Evolutionary conservation across 805 yeast species (phyloP).

Genomic region (Saturnispora sanitii): DNA sequence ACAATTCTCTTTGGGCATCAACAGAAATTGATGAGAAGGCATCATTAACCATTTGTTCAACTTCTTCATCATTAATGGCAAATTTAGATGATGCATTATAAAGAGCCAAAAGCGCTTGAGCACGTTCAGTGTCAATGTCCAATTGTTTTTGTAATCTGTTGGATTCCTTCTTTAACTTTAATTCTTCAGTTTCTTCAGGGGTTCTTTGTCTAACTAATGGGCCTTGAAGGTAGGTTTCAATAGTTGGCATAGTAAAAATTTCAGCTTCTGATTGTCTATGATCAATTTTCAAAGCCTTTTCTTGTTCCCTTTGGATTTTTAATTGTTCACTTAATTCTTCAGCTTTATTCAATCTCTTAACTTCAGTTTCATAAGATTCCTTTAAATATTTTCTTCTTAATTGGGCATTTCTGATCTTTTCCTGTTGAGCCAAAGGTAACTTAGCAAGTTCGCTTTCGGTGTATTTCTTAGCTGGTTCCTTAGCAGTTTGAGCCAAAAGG

Average conservation of each 20-base stretch:
- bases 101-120: conserved; percentile 52
- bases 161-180: conserved; percentile 51
- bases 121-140: conserved; percentile 40
- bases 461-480: conserved; percentile 31
- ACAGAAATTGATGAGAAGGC: conserved; percentile 32
- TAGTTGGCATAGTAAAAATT: conserved; percentile 67
- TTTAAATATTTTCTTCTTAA: conserved; percentile 64
- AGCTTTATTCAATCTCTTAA: conserved; percentile 27
- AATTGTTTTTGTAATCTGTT: conserved; percentile 54
- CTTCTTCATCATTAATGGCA: conserved; percentile 62
- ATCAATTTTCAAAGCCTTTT: conserved; percentile 13
- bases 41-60: conserved; percentile 45
- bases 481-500: conserved; percentile 45
- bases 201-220: conserved; percentile 70
- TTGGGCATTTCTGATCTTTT: conserved; percentile 44
- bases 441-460: conserved; percentile 25
- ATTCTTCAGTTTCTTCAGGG: conserved; percentile 49
- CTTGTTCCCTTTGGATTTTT: conserved; percentile 23
- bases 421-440: conserved; percentile 32
- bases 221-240: conserved; percentile 55
- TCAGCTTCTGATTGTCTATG: conserved; percentile 43
- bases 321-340: conserved; percentile 21
- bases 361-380: conserved; percentile 41
- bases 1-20: conserved; percentile 6
- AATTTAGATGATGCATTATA: conserved; percentile 62